Evolutionary conservation across 805 yeast species (phyloP).

Genomic region (Trichomonascus vanleenenianus): DNA sequence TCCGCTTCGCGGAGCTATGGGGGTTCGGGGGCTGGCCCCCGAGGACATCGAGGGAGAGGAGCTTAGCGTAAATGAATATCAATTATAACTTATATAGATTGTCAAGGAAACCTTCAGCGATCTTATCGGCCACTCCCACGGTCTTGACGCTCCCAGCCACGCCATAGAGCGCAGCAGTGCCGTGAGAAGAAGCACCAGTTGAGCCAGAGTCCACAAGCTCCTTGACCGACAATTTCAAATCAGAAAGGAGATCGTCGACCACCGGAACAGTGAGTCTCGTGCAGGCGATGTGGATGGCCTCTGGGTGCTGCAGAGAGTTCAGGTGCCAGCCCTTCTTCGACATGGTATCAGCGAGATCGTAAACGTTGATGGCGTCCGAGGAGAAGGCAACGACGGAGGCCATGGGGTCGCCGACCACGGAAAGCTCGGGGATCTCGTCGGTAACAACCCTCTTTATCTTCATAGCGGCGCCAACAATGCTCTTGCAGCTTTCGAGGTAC

Average conservation of each 20-base stretch:
- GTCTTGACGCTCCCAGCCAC: constrained; percentile 89
- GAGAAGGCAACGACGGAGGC: constrained; percentile 77
- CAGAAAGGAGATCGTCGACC: constrained; percentile 50
- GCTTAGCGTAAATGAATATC: too few species aligned
- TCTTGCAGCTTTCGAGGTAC: constrained; percentile 55
- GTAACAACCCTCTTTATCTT: constrained; percentile 42
- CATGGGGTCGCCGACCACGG: constrained; percentile 77
- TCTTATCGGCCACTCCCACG: constrained; percentile 70
- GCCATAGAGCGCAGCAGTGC: constrained; percentile 87
- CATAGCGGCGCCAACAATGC: constrained; percentile 61
- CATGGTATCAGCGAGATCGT: constrained; percentile 69
- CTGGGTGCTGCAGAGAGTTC: constrained; percentile 77
- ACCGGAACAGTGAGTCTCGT: constrained; percentile 62
- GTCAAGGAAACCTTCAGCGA: constrained; percentile 78
- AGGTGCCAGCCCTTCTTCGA: constrained; percentile 79
- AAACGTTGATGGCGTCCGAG: constrained; percentile 55
- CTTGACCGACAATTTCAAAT: constrained; percentile 39
- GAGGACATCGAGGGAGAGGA: neutral
- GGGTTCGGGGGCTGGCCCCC: too few species aligned
- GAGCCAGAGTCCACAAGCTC: constrained; percentile 32
- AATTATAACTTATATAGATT: constrained; percentile 51
- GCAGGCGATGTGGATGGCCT: constrained; percentile 86
- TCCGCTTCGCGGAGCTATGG: too few species aligned
- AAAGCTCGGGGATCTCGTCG: constrained; percentile 44
- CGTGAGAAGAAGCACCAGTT: constrained; percentile 26